A percentile compares a stretch with the other conserved stretches of the same genome.
Evolutionary conservation across 2,329 filamentous ascomycete genomes (phyloP).

Genomic region (Talaromyces sp.): DNA sequence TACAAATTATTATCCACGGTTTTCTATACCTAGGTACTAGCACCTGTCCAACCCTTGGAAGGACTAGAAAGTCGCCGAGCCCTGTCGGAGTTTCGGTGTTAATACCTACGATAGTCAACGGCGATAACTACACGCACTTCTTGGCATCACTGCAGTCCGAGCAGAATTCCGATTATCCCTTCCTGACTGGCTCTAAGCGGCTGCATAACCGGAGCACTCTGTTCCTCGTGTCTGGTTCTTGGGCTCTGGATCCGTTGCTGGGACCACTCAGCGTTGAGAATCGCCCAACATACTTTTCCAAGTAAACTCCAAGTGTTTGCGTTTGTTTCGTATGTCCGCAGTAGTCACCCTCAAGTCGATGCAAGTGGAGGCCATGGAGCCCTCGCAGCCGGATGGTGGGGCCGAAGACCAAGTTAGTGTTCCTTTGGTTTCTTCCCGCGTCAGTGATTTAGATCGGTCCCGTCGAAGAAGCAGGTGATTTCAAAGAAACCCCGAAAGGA

Average conservation of each 20-base stretch:
- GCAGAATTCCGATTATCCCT: conserved; percentile 4
- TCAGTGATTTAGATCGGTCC: neutral
- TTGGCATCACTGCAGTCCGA: neutral
- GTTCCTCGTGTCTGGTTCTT: neutral
- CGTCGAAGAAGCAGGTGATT: neutral
- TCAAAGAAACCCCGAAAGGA: neutral
- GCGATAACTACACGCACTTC: neutral
- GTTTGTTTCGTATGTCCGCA: too few species aligned
- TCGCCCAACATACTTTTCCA: neutral
- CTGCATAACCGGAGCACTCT: conserved; percentile 7
- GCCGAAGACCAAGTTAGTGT: conserved; percentile 22
- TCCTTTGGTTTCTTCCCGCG: neutral
- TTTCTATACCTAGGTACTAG: too few species aligned
- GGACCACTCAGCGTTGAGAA: too few species aligned
- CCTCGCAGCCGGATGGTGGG: conserved; percentile 33
- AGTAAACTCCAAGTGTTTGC: neutral
- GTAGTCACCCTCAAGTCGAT: too few species aligned
- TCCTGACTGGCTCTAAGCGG: neutral
- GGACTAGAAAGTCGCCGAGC: neutral
- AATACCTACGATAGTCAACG: neutral
- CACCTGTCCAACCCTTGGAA: too few species aligned
- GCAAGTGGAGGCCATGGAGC: neutral
- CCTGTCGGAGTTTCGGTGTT: neutral
- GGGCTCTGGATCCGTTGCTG: too few species aligned
- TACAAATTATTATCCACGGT: too few species aligned